Conservation (phyloP, 495 filamentous ascomycete genomes). For the Penicillium lagena region DNA sequence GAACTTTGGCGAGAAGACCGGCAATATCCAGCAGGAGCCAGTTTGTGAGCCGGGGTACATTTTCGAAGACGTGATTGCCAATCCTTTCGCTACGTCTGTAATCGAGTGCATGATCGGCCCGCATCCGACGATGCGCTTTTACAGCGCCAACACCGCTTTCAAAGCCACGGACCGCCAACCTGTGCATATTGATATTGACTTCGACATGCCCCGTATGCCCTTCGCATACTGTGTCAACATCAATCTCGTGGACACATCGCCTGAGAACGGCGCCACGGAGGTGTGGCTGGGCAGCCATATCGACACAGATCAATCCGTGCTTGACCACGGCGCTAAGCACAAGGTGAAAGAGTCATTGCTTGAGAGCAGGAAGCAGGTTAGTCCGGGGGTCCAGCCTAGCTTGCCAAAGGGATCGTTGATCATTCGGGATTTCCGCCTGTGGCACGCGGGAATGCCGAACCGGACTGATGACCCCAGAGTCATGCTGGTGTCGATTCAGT, state of each 20-base stretch:
- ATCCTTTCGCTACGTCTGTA: conserved; percentile 43
- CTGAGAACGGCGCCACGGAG: conserved; percentile 35
- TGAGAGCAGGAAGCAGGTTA: conserved; percentile 20
- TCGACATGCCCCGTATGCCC: conserved; percentile 35
- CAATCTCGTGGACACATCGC: conserved; percentile 17
- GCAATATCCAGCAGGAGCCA: conserved; percentile 51
- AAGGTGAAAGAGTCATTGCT: conserved; percentile 18
- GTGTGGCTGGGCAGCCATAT: conserved; percentile 38
- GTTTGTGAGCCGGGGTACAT: conserved; percentile 33
- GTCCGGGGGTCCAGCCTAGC: conserved; percentile 28
- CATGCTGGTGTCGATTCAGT: conserved; percentile 31
- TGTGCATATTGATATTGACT: conserved; percentile 50
- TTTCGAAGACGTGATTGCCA: conserved; percentile 34
- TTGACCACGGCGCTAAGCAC: conserved; percentile 11
- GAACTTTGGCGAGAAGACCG: conserved; percentile 46
- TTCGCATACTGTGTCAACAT: conserved; percentile 17
- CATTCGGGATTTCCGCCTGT: conserved; percentile 34
- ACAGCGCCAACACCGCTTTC: conserved; percentile 48
- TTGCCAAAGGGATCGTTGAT: conserved; percentile 33
- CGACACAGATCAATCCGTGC: conserved; percentile 17
- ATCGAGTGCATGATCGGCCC: conserved; percentile 44
- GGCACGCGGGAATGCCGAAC: conserved; percentile 42
- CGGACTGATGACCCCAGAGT: conserved; percentile 31
- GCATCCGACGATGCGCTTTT: conserved; percentile 40
- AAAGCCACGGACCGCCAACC: conserved; percentile 36